Evolutionary conservation across 148 eudicot genomes (phyloP), one percentile per base, ranked within the genome.

Genomic region (Pouteria glomerata): DNA sequence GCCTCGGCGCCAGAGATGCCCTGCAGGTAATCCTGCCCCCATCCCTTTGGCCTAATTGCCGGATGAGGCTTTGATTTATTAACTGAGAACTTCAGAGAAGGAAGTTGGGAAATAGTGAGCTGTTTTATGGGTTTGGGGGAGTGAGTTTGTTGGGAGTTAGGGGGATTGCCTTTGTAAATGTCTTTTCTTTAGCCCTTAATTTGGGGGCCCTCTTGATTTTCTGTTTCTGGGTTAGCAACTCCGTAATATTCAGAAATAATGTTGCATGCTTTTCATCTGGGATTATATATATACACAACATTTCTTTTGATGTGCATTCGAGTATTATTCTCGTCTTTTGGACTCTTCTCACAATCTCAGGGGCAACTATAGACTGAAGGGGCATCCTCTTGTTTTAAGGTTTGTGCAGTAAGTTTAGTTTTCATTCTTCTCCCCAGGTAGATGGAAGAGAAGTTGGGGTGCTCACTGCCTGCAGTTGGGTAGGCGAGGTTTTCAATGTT

Each of bases 1-100:
- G 68, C 98, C 98, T 19, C 80, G 97, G 21, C 75, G 98, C 66
- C 98, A 91, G 67, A 71, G 98, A 75, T 86, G 80, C 80, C 81
- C 90, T 75, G 84, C 91, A 56, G 89, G 97, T 79, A 90, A 85
- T 74, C 79, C 74, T 73, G 76, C 81, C 21, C 45, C 84, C 10
- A 81, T 82, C 67, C 74, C 76, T 30, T 75, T 85, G 76, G 78
- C 82, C 51, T 84, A 77, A 86, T 71, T 61, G 56, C 69, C 37
- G 74, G 69, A 45, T 56, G 66, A 72, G 73, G 69, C 55, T 74
- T 69, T 12, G 30, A 61, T 61, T 63, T 31, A 69, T 74, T 67
- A 64, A 55, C 59, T 50, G 68, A 76, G 76, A 45, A 42, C 30
- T 57, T 8, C 56, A 29, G 44, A 6, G 30, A 27, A 57, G 31